Conservation (phyloP, 2,329 filamentous ascomycete genomes). For the Fusarium nematophilum region DNA sequence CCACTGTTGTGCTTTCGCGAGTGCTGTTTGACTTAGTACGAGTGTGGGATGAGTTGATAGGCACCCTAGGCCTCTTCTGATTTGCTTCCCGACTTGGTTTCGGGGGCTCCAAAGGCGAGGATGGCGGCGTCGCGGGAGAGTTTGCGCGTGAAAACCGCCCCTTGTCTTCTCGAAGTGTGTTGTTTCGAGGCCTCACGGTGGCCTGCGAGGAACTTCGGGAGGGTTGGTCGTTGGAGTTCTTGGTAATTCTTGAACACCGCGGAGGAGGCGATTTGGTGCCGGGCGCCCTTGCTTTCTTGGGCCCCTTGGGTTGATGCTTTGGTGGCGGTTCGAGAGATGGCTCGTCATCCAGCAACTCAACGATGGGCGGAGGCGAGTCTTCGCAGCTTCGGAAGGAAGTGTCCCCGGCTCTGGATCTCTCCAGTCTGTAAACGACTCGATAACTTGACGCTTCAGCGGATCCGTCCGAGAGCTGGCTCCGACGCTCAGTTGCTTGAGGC, state of each 20-base stretch:
- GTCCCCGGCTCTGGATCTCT: constrained; percentile 61
- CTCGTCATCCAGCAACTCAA: constrained; percentile 44
- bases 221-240: constrained; percentile 9
- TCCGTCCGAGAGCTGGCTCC: constrained; percentile 32
- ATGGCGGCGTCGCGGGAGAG: constrained; percentile 22
- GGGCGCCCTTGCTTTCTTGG: constrained; percentile 19
- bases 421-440: constrained; percentile 70
- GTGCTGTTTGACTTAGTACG: constrained; percentile 47
- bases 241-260: constrained; percentile 21
- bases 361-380: constrained; percentile 40
- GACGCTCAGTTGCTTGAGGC: constrained; percentile 16
- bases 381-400: constrained; percentile 53
- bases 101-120: constrained; percentile 16
- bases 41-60: constrained; percentile 18
- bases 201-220: constrained; percentile 10
- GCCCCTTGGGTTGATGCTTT: constrained; percentile 22
- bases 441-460: constrained; percentile 53
- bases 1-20: constrained; percentile 20
- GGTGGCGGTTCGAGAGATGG: constrained; percentile 2
- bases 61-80: constrained; percentile 39
- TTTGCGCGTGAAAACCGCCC: constrained; percentile 10
- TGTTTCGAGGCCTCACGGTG: constrained; percentile 6
- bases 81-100: constrained; percentile 36
- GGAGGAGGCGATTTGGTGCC: constrained; percentile 22
- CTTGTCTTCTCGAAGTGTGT: constrained; percentile 19